phyloP scores from a whole-genome alignment of 2,329 filamentous ascomycete genomes.

The Fusarium tupiense region DNA sequence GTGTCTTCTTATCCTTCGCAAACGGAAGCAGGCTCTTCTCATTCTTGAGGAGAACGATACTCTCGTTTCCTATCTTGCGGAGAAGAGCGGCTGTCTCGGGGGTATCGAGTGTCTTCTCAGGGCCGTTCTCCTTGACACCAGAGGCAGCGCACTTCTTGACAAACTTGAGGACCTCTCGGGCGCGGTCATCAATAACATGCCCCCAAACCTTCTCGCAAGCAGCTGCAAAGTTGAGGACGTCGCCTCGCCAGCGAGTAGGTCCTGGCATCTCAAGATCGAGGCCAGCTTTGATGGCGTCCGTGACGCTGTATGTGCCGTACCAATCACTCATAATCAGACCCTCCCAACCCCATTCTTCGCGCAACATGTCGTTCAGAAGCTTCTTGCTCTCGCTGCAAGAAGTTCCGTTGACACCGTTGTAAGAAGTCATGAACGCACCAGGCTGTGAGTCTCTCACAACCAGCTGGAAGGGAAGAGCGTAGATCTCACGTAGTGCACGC shows the following conservation, averaged over 20 bases:
- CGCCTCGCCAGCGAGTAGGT: slow-evolving; percentile 61
- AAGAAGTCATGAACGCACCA: slow-evolving; percentile 67
- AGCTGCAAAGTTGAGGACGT: slow-evolving; percentile 61
- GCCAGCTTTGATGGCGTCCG: slow-evolving; percentile 60
- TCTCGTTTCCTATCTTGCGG: slow-evolving; percentile 72
- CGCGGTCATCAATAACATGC: slow-evolving; percentile 67
- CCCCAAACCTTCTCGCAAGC: slow-evolving; percentile 65
- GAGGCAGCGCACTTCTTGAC: slow-evolving; percentile 65
- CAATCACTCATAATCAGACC: slow-evolving; percentile 70
- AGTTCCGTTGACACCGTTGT: slow-evolving; percentile 67
- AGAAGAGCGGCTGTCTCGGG: slow-evolving; percentile 71
- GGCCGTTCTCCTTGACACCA: slow-evolving; percentile 63
- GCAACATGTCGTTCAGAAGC: slow-evolving; percentile 61
- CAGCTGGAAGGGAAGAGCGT: slow-evolving; percentile 67
- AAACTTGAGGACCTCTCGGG: slow-evolving; percentile 66
- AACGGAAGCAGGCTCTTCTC: slow-evolving; percentile 71
- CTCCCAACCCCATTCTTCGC: slow-evolving; percentile 67
- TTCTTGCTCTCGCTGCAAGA: slow-evolving; percentile 64
- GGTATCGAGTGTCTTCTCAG: slow-evolving; percentile 65
- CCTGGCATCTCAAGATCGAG: slow-evolving; percentile 71
- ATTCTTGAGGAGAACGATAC: slow-evolving; percentile 80
- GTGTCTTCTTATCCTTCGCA: slow-evolving; percentile 68
- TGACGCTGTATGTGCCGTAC: slow-evolving; percentile 66
- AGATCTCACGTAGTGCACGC: slow-evolving; percentile 67
- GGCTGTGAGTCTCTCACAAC: slow-evolving; percentile 62